Conservation (phyloP, 257 asterid species). For the Striga asiatica region DNA sequence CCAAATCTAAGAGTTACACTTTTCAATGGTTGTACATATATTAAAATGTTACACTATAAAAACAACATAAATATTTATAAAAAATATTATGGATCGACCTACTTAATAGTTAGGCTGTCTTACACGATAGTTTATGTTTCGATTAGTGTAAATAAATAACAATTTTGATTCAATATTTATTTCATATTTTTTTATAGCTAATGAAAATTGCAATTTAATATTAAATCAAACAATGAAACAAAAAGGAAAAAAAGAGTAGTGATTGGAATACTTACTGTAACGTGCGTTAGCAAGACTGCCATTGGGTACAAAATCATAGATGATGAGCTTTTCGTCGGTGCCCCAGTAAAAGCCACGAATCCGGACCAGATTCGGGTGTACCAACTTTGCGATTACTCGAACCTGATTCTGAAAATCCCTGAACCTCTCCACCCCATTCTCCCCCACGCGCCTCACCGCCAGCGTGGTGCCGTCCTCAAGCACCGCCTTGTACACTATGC, state of each 20-base stretch:
- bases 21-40: no score
- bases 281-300: constrained; percentile 92
- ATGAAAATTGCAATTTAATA: not conserved
- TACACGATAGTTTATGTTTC: no score
- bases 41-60: no score
- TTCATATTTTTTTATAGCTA: no score
- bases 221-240: not conserved
- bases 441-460: constrained; percentile 88
- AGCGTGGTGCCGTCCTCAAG: constrained; percentile 68
- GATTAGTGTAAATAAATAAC: no score
- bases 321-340: constrained; percentile 74
- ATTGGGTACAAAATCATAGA: constrained; percentile 88
- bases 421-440: constrained; percentile 70
- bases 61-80: no score
- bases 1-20: no score
- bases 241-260: no score
- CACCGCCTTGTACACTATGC: constrained; percentile 94
- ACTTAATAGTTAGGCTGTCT: no score
- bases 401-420: constrained; percentile 85
- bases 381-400: constrained; percentile 56
- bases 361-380: constrained; percentile 75
- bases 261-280: constrained; percentile 46
- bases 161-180: no score
- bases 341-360: constrained; percentile 97
- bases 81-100: no score